Evolutionary conservation across 2,329 filamentous ascomycete genomes (phyloP).

Genomic region (Lojkania enalia): DNA sequence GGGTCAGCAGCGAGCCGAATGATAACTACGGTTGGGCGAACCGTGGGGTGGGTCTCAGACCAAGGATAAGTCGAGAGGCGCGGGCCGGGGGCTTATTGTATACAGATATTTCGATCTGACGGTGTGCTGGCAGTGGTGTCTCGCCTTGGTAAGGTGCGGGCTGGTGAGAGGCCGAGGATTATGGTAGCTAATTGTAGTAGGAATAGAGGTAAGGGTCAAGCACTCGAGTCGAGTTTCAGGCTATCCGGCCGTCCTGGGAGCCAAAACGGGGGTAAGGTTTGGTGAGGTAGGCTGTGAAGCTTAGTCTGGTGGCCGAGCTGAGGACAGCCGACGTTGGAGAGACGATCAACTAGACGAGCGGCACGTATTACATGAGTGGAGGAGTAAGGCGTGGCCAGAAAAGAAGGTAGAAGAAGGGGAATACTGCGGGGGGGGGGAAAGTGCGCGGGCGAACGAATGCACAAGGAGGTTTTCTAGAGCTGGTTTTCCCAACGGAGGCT

Average conservation of each 20-base stretch:
- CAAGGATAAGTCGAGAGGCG: conserved; percentile 2
- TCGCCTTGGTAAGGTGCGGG: conserved; percentile 10
- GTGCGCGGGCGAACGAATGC: neutral
- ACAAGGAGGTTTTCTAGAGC: conserved; percentile 21
- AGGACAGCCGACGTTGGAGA: conserved; percentile 19
- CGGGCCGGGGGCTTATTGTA: conserved; percentile 11
- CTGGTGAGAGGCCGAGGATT: conserved; percentile 9
- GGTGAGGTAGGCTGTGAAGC: conserved; percentile 28
- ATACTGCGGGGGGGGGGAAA: neutral
- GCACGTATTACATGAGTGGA: conserved; percentile 19
- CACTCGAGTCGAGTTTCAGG: conserved; percentile 20
- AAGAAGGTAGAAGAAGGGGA: neutral
- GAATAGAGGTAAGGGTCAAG: conserved; percentile 15
- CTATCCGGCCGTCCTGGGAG: conserved; percentile 9
- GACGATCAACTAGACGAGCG: conserved; percentile 17
- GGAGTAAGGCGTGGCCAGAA: conserved; percentile 7
- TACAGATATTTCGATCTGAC: conserved; percentile 11
- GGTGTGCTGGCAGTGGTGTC: conserved; percentile 10
- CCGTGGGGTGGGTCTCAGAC: conserved; percentile 11
- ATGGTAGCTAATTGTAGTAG: conserved; percentile 13
- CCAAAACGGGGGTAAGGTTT: conserved; percentile 24
- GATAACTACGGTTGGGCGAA: conserved; percentile 13
- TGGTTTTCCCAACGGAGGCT: conserved; percentile 33
- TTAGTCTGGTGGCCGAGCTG: conserved; percentile 28
- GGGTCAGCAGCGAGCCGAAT: neutral